These are phyloP conservation scores for Coemansia sp. DNA, from an alignment of 192 early-diverging fungal genomes.

Conservation along the genomic window DNA sequence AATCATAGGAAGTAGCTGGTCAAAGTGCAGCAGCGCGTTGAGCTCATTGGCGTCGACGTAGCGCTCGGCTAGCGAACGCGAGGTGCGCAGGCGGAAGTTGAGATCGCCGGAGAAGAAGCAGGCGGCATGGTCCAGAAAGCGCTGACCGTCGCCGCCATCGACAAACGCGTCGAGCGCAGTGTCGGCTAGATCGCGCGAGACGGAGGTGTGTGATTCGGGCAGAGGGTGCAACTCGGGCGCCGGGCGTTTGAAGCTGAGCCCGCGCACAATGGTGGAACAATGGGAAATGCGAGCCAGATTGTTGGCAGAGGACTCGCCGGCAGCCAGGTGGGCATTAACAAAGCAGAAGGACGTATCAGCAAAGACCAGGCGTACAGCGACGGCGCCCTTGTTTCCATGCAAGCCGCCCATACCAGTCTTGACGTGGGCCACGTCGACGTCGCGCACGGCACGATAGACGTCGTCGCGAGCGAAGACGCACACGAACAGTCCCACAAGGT, in stretches of 20 bases:
- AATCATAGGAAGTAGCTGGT: slow-evolving; percentile 61
- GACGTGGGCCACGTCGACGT: slow-evolving; percentile 67
- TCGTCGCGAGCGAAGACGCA: slow-evolving; percentile 76
- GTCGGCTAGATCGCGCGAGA: slow-evolving; percentile 63
- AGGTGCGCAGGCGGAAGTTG: slow-evolving; percentile 86
- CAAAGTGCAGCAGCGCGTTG: slow-evolving; percentile 58
- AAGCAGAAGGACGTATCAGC: slow-evolving; percentile 85
- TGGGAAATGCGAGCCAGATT: slow-evolving; percentile 81
- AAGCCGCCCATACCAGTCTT: slow-evolving; percentile 91
- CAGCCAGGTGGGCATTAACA: slow-evolving; percentile 90
- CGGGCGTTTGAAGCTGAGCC: slow-evolving; percentile 23
- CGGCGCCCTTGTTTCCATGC: slow-evolving; percentile 93
- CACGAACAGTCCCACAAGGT: slow-evolving; percentile 90
- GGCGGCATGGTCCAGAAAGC: slow-evolving; percentile 74
- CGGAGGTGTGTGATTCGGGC: slow-evolving; percentile 11
- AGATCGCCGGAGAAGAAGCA: slow-evolving; percentile 88
- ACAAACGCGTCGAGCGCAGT: slow-evolving; percentile 53
- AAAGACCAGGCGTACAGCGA: slow-evolving; percentile 76
- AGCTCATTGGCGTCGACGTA: slow-evolving; percentile 61
- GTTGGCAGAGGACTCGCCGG: slow-evolving; percentile 70
- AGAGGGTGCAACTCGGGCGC: slow-evolving; percentile 8
- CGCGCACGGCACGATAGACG: slow-evolving; percentile 54
- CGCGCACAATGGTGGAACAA: slow-evolving; percentile 54
- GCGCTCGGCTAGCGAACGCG: slow-evolving; percentile 62
- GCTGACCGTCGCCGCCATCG: slow-evolving; percentile 85